Evolutionary conservation across 495 filamentous ascomycete species (phyloP).

Genomic region (Xylona heveae): DNA sequence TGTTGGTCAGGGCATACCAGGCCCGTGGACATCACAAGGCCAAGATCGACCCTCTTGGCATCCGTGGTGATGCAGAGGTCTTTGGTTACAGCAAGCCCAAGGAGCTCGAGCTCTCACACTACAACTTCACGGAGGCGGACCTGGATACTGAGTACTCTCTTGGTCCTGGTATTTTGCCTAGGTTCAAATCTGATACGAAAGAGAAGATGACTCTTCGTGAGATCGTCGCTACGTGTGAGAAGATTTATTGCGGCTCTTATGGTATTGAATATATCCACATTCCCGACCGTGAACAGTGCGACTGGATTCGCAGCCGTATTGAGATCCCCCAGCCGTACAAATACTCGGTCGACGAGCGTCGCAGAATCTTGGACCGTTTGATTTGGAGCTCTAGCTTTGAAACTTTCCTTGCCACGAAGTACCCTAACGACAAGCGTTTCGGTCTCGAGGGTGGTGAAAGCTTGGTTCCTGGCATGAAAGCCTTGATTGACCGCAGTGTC

Average conservation of each 20-base stretch:
- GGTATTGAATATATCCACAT: constrained; percentile 98
- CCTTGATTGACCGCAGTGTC: constrained; percentile 89
- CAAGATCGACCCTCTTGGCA: constrained; percentile 88
- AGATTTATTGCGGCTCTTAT: constrained; percentile 89
- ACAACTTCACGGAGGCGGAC: constrained; percentile 87
- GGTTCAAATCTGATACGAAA: constrained; percentile 68
- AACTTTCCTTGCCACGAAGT: constrained; percentile 82
- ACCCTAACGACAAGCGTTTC: constrained; percentile 98
- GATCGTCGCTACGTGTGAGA: constrained; percentile 83
- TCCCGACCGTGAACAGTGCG: constrained; percentile 88
- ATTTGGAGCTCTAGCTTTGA: constrained; percentile 98
- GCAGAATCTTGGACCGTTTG: constrained; percentile 84
- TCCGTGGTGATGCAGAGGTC: constrained; percentile 64
- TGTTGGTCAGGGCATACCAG: constrained; percentile 91
- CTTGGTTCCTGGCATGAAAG: constrained; percentile 97
- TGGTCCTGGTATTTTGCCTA: constrained; percentile 86
- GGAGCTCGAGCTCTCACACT: constrained; percentile 82
- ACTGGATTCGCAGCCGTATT: constrained; percentile 87
- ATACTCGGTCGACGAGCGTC: constrained; percentile 93
- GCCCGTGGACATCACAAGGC: constrained; percentile 96
- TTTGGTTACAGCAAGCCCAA: constrained; percentile 79
- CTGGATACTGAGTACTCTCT: constrained; percentile 80
- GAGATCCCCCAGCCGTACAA: constrained; percentile 88
- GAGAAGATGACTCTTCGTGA: constrained; percentile 94
- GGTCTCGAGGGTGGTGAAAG: constrained; percentile 93